Evolutionary conservation across 345 rosid species (phyloP), one percentile per base, ranked within the genome.

Genomic region (Lepidium sativum): DNA sequence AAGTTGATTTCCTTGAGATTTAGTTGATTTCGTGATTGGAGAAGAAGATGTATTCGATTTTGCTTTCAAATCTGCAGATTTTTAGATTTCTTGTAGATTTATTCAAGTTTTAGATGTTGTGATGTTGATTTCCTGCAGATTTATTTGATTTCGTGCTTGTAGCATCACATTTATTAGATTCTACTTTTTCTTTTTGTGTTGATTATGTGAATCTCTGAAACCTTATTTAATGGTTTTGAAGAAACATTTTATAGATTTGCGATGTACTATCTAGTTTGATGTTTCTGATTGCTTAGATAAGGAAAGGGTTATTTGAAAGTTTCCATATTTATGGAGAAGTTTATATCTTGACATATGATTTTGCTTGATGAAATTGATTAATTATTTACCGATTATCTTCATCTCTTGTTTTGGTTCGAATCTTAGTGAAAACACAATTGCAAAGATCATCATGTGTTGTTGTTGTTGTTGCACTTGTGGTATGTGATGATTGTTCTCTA

Each of bases 251-350:
- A 23, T 47, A 12, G 64, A 37, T 56, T 38, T 51, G 58, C 10
- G n/a, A 13, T 42, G 18, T 31, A 13, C 31, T 42, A 7, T 42
- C 31, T 20, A 42, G 5, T 18, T 54, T 15, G 29, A 1, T 43
- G 56, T 11, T 40, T 58, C 60, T 63, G 17, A 23, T 74, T 68
- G 34, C 11, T 61, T 54, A 21, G 65, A 63, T 44, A 23, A 16
- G 10, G 37, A 8, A 38, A 42, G 58, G 55, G 40, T 6, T 37
- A 4, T n/a, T 20, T 47, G 6, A 27, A 48, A 63, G 13, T 48
- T 48, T 1, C 44, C 6, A 29, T 27, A 17, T 68, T 39, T 58
- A 6, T 58, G 21, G 12, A 34, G 11, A 43, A 51, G 25, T 43
- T 49, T 50, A 39, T 27, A 14, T 9, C n/a, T n/a, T n/a, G n/a